These are phyloP conservation scores for Trebouxia gelatinosa DNA, from an alignment of 163 green algal genomes.

Conservation along the genomic window DNA sequence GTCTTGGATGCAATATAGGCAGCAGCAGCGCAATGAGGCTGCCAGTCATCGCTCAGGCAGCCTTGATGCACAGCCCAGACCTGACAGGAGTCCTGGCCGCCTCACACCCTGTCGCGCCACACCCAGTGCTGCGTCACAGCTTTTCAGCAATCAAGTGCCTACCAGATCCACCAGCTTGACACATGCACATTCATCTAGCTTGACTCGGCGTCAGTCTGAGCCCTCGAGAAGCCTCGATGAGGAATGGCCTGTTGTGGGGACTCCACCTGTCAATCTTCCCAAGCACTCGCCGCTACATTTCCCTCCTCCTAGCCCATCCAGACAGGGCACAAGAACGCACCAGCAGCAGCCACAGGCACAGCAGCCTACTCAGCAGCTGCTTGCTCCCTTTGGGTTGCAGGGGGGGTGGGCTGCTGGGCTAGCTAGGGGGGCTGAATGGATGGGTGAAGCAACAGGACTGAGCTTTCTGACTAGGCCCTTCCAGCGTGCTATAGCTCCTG, in stretches of 20 bases:
- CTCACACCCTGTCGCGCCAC: neutral
- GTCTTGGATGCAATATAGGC: neutral
- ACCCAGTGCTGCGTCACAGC: neutral
- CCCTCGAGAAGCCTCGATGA: neutral
- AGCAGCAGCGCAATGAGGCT: slow-evolving; percentile 5
- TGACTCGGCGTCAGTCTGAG: slow-evolving; percentile 12
- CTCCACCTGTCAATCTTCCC: neutral
- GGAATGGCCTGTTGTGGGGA: slow-evolving; percentile 8
- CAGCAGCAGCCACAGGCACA: neutral
- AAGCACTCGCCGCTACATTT: neutral
- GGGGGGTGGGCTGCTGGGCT: neutral
- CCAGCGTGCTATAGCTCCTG: too few relatives aligned
- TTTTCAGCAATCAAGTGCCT: neutral
- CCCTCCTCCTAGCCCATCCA: neutral
- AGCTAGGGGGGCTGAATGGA: slow-evolving; percentile 6
- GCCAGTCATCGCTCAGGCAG: slow-evolving; percentile 12
- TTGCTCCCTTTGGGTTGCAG: too few relatives aligned
- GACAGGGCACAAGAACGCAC: neutral
- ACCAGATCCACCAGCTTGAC: neutral
- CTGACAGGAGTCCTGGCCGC: too few relatives aligned
- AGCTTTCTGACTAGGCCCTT: slow-evolving; percentile 14
- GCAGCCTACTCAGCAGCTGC: neutral
- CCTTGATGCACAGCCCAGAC: too few relatives aligned
- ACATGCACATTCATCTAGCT: too few relatives aligned
- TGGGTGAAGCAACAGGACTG: slow-evolving; percentile 6